These are phyloP conservation scores for Eucalyptus erythrocorys DNA, from an alignment of 345 rosid species.

Conservation along the genomic window DNA sequence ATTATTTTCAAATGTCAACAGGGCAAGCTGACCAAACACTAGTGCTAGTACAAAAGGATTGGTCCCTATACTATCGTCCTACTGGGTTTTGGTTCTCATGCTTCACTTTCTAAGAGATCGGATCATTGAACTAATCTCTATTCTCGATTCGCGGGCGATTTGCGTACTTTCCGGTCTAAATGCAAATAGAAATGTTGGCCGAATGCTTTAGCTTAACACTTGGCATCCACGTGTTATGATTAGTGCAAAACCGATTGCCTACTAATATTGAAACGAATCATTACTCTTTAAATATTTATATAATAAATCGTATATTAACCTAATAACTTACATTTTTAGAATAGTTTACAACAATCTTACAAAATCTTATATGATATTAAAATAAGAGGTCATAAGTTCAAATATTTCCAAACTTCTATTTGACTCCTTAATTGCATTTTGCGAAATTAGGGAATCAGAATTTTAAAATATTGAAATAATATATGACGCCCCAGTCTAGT, in stretches of 20 bases:
- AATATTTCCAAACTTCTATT: no score
- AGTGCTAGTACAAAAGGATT: not conserved
- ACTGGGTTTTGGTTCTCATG: not conserved
- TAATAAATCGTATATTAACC: no score
- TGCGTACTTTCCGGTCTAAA: not conserved
- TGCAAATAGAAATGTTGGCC: not conserved
- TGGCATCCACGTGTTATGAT: no score
- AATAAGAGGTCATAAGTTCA: no score
- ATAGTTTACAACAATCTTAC: rapidly evolving
- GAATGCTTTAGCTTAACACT: not conserved
- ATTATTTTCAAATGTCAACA: not conserved
- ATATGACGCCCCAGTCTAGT: rapidly evolving
- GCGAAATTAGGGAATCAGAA: rapidly evolving
- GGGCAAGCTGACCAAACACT: not conserved
- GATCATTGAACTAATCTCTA: not conserved
- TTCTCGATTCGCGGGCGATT: not conserved
- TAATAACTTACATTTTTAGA: no score
- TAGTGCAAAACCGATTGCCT: no score
- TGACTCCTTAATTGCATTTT: no score
- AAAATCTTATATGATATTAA: no score
- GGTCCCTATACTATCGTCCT: not conserved
- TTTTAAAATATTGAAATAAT: no score
- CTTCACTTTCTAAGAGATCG: not conserved
- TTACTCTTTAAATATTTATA: no score
- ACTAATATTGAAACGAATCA: no score